Evolutionary conservation across 2,329 filamentous ascomycete species (phyloP).

Genomic region (Xylaria sp.): DNA sequence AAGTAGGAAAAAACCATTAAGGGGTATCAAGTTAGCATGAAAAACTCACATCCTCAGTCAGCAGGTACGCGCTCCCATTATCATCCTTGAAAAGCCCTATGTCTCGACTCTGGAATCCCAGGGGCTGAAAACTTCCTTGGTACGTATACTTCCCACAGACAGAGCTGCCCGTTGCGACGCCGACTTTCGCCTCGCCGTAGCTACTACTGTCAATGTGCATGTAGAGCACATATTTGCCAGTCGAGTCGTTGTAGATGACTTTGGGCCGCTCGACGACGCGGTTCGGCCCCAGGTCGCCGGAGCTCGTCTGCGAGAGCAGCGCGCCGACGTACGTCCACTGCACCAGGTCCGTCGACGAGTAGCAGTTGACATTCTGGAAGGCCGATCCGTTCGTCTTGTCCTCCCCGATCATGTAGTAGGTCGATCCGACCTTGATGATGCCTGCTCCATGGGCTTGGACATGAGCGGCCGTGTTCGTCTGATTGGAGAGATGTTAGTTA

Average conservation of each 20-base stretch:
- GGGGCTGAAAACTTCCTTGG: conserved; percentile 55
- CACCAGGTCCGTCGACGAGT: conserved; percentile 70
- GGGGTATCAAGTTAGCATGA: not conserved
- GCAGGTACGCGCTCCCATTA: conserved; percentile 45
- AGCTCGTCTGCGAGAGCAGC: conserved; percentile 63
- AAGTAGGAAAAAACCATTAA: too few species aligned
- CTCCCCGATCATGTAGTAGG: conserved; percentile 76
- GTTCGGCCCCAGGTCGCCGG: conserved; percentile 68
- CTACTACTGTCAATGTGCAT: conserved; percentile 70
- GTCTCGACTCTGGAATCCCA: conserved; percentile 65
- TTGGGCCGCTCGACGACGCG: conserved; percentile 75
- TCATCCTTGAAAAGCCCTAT: conserved; percentile 63
- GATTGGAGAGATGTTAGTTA: not conserved
- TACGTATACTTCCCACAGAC: conserved; percentile 70
- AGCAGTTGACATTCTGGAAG: conserved; percentile 76
- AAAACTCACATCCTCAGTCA: conserved; percentile 42
- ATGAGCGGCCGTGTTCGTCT: conserved; percentile 54
- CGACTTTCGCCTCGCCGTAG: conserved; percentile 73
- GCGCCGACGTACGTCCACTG: conserved; percentile 72
- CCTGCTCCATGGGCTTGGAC: conserved; percentile 75
- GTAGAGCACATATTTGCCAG: conserved; percentile 72
- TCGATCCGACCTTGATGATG: conserved; percentile 66
- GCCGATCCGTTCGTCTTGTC: conserved; percentile 72
- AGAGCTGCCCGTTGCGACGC: conserved; percentile 67
- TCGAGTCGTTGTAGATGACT: conserved; percentile 74